Conservation (phyloP, 352 stramenopile species). For the Halophytophthora batemanensis region DNA sequence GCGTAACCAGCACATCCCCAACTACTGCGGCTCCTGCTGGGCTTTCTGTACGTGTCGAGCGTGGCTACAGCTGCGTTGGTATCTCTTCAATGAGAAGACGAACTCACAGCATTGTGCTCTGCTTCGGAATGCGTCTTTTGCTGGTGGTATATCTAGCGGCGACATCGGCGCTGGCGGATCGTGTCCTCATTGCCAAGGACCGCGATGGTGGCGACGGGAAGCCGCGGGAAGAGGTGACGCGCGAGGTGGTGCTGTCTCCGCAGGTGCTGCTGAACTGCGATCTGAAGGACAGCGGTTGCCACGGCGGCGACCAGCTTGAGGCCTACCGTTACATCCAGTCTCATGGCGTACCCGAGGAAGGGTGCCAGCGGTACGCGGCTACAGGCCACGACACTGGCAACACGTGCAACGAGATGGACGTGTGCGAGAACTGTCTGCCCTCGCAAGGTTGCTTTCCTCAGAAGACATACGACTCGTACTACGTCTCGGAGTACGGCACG, state of each 20-base stretch:
- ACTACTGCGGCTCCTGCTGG: slow-evolving; percentile 91
- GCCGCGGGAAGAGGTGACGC: slow-evolving; percentile 55
- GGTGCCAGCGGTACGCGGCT: slow-evolving; percentile 92
- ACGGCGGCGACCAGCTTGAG: slow-evolving; percentile 90
- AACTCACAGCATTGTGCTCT: not conserved
- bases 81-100: slow-evolving; percentile 2
- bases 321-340: slow-evolving; percentile 93
- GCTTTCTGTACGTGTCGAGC: slow-evolving; percentile 53
- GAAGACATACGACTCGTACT: slow-evolving; percentile 93
- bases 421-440: slow-evolving; percentile 91
- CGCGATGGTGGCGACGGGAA: slow-evolving; percentile 43
- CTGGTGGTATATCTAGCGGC: slow-evolving; percentile 37
- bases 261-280: slow-evolving; percentile 90
- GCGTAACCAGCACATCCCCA: slow-evolving; percentile 83
- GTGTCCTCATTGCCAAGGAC: slow-evolving; percentile 80
- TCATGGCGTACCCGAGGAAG: slow-evolving; percentile 92
- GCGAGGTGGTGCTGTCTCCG: slow-evolving; percentile 79
- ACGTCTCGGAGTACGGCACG: slow-evolving; percentile 92
- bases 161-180: slow-evolving; percentile 84
- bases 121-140: not conserved
- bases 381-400: slow-evolving; percentile 90
- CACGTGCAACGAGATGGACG: slow-evolving; percentile 82
- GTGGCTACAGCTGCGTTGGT: not conserved
- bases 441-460: slow-evolving; percentile 86
- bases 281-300: slow-evolving; percentile 84